Evolutionary conservation across 2,329 filamentous ascomycete species (phyloP), one percentile per base, ranked within the genome.

Genomic region (Cordyceps sp.): DNA sequence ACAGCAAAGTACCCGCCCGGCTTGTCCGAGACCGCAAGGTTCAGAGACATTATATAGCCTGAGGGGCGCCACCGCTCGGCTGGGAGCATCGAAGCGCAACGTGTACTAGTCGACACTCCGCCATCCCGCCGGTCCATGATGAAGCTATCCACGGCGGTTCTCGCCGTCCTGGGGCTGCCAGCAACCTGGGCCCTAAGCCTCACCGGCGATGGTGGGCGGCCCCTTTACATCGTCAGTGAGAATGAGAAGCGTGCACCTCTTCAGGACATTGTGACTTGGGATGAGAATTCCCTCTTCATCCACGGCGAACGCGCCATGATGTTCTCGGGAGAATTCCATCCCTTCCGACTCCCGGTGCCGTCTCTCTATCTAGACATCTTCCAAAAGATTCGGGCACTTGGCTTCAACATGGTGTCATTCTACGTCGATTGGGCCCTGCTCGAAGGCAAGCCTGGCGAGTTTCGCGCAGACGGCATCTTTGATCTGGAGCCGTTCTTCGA

Each of bases 331-430:
- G 80, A 86, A 47, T 66, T 84, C 4, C 79, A 86, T 46, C 77
- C 78, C 0, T 85, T 63, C 33, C 55, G 62, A 1, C 49, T 64
- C 2, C 61, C 62, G 0, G 59, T 62, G 0, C 58, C 61, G 1
- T 54, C 51, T 1, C 46, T 66, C 0, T 66, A 75, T 59, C 59
- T 80, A 8, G 82, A 88, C 41, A 48, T 88, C 2, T 78, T 92
- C 42, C 76, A 90, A 45, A 92, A 92, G 54, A 72, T 88, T 50
- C 85, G 79, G 51, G 76, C 80, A 1, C 55, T 85, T 2, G 83
- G 83, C 0, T 86, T 84, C 55, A 88, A 80, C 43, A 68, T 71
- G 28, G 77, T 86, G 2, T 84, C 78, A 0, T 84, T 86, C 50
- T 88, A 88, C 45, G 62, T 76, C 6, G 68, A 85, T 43, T 92